Evolutionary conservation across 2,329 filamentous ascomycete species (phyloP).

Genomic region (Cryoendolithus antarcticus): DNA sequence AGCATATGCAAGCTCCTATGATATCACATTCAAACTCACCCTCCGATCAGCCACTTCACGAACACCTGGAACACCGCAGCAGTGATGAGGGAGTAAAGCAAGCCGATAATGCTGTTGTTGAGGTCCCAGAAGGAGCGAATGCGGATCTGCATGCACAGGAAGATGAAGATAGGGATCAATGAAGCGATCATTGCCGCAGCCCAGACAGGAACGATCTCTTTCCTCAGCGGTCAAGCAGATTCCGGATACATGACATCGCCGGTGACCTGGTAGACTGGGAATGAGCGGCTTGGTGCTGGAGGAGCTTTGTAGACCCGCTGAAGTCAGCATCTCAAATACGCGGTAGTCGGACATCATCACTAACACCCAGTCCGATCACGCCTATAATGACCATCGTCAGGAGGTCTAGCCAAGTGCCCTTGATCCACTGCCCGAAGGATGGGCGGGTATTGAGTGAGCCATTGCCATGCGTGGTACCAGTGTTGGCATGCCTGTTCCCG

Average conservation of each 20-base stretch:
- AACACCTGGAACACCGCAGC: conserved; percentile 68
- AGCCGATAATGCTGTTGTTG: conserved; percentile 58
- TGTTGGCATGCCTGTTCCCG: conserved; percentile 4
- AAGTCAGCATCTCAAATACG: conserved; percentile 4
- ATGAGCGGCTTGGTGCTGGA: conserved; percentile 56
- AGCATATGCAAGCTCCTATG: too few relatives aligned
- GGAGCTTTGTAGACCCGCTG: conserved; percentile 32
- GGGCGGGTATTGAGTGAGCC: conserved; percentile 40
- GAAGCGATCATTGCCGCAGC: conserved; percentile 53
- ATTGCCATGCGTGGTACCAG: conserved; percentile 6
- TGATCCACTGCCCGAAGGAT: conserved; percentile 58
- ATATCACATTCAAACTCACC: too few relatives aligned
- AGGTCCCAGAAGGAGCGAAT: conserved; percentile 35
- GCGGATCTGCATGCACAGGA: conserved; percentile 55
- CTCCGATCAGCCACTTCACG: conserved; percentile 63
- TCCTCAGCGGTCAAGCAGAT: conserved; percentile 58
- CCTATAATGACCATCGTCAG: conserved; percentile 56
- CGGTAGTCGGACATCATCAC: not conserved
- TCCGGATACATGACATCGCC: conserved; percentile 58
- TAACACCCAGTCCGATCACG: conserved; percentile 52
- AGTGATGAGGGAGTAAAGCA: conserved; percentile 57
- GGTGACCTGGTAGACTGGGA: conserved; percentile 53
- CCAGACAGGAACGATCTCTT: conserved; percentile 62
- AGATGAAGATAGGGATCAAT: conserved; percentile 52
- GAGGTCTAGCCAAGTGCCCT: conserved; percentile 54